Evolutionary conservation across 495 filamentous ascomycete genomes (phyloP), one percentile per base, ranked within the genome.

Genomic region (Cryomyces minteri): DNA sequence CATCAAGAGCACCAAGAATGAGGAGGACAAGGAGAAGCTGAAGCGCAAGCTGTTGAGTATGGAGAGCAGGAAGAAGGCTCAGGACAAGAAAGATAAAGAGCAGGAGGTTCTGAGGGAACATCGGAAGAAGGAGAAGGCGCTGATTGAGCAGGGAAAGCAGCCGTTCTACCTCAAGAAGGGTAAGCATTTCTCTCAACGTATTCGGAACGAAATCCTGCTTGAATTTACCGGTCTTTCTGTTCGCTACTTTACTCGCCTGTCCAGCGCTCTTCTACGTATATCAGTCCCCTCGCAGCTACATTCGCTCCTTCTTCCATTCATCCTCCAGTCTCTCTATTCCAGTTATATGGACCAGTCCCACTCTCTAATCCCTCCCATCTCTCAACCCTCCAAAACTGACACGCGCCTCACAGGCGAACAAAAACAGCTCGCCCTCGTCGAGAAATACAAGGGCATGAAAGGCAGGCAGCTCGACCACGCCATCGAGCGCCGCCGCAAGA

Each of bases 101-200:
- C 61, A 68, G 47, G 69, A 74, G 49, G 60, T 95, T 7, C 44
- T 84, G 32, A 66, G 71, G 30, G 73, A 79, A 59, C 86, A 94
- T 61, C 74, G 80, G 51, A 76, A 72, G 64, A 67, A 77, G 54
- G 90, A 98, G 72, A 83, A 82, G 62, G 79, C 86, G 61, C 60
- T 80, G 45, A 74, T 96, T 31, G 72, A 69, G 53, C 73, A 86
- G 63, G 90, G 90, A 25, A 94, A 96, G 75, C 77, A 77, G 68
- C 88, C 88, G 5, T 98, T 87, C 57, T 94, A 80, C 58, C 66
- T 95, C 51, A 96, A 96, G 73, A 76, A 80, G 62, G 46, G 57
- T 55, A 40, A 43, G 48, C 25, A 46, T 43, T 43, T 25, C 18
- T 25, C 18, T 25, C 18, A 25, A 25, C 18, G 2, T 2, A 25